phyloP scores from a whole-genome alignment of 768 basidiomycete genomes.

The Leccinellum rugosiceps region DNA sequence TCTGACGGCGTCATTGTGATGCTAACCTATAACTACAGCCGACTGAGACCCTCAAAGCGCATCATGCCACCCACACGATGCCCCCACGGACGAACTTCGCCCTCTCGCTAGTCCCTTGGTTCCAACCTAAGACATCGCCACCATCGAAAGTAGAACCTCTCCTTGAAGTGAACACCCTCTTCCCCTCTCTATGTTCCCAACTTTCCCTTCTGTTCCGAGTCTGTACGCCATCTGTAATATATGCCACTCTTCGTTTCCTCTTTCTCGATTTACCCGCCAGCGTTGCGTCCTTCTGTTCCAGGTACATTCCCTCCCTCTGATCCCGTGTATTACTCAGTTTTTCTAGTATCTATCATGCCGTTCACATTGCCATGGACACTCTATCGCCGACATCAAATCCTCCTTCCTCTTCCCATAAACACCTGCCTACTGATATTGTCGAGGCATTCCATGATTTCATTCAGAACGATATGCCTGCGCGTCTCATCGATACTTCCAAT shows the following conservation, averaged over 20 bases:
- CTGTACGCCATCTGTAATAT: neutral
- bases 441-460: constrained; percentile 21
- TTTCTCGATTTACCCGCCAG: neutral
- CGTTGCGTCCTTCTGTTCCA: neutral
- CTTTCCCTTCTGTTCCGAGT: neutral
- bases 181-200: neutral
- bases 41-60: neutral
- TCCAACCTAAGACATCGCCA: neutral
- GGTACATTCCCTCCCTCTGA: neutral
- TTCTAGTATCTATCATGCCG: neutral
- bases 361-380: neutral
- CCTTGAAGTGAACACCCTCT: neutral
- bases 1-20: neutral
- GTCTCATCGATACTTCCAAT: constrained; percentile 22
- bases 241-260: neutral
- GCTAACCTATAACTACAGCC: constrained; percentile 4
- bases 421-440: constrained; percentile 6
- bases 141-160: neutral
- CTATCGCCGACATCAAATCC: neutral
- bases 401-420: neutral
- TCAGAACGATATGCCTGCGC: constrained; percentile 24
- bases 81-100: neutral
- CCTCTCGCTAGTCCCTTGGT: constrained; percentile 1
- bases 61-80: neutral
- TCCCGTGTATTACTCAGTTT: neutral